These are phyloP conservation scores for Tricholoma terreum DNA, from an alignment of 768 basidiomycete genomes.

Conservation along the genomic window DNA sequence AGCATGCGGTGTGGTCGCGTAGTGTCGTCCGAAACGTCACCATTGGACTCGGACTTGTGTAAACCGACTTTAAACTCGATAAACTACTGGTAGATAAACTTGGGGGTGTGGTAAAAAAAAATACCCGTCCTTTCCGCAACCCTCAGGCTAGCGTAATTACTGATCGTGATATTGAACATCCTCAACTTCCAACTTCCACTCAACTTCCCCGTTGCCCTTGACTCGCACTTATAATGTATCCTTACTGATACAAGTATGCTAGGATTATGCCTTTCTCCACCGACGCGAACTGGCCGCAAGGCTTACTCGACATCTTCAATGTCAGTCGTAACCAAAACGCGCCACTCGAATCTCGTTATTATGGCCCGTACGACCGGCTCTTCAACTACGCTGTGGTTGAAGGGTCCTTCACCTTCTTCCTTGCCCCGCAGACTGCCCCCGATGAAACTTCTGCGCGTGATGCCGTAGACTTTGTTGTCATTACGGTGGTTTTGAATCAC, in stretches of 20 bases:
- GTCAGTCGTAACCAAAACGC: background rate
- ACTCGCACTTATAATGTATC: background rate
- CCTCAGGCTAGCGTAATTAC: no score
- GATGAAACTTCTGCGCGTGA: conserved; percentile 16
- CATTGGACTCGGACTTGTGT: no score
- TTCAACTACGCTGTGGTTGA: conserved; percentile 31
- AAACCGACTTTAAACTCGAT: no score
- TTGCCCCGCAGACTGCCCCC: conserved; percentile 29
- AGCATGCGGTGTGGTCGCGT: no score
- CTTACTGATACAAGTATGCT: background rate
- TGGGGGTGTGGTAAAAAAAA: no score
- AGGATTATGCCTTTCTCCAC: conserved; percentile 9
- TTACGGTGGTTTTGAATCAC: conserved; percentile 29
- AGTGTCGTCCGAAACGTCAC: no score
- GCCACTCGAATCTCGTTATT: conserved; percentile 16
- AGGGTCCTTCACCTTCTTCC: conserved; percentile 26
- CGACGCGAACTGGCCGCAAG: conserved; percentile 20
- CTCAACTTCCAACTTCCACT: background rate
- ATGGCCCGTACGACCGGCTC: conserved; percentile 38
- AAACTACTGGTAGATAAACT: no score
- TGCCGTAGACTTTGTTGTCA: conserved; percentile 24
- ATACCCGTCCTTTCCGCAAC: no score
- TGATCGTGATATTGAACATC: no score
- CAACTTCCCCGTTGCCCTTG: background rate
- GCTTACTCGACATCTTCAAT: conserved; percentile 26